Base-by-base conservation (phyloP, 2,329 filamentous ascomycete genomes). In the Raffaelea ambrosiae region DNA sequence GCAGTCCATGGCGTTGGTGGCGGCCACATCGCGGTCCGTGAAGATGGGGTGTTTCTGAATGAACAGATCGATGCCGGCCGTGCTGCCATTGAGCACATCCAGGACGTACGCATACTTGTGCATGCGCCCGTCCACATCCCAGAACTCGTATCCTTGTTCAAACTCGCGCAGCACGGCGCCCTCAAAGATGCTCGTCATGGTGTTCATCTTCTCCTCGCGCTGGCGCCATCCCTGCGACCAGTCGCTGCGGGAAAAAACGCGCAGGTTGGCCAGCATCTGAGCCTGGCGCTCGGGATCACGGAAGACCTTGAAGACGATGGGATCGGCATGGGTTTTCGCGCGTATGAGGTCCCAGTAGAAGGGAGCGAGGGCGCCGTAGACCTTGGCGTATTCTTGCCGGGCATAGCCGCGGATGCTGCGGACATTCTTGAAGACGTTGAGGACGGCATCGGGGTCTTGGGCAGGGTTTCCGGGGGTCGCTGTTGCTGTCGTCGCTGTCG, bases 131-230 rank as follows among this genome's bases (percentile, higher is more conserved):
- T 95, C 86, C 47, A 94, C 81, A 62, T 98, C 91, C 68, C 85
- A 86, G 40, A 81, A 83, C 62, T 93, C 88, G 55, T 94, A 95
- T 4, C 88, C 93, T 59, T 93, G 86, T 64, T 94, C 86, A 56
- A 98, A 98, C 63, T 98, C 93, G 43, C 86, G 79, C 45, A 96
- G 68, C 3, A 94, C 90, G 3, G 90, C 89, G 48, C 84, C 89
- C 66, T 97, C 91, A 58, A 98, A 98, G 50, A 93, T 83, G 35
- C 76, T 76, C 54, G 84, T 79, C 76, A 94, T 89, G 21, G 74
- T 77, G 35, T 78, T 71, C 19, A 98, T 69, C 59, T 84, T 86
- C 52, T 85, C 80, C 57, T 86, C 79, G 40, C 91, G 73, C 55
- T 80, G 73, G 43, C 70, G 65, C 72, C 85, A 90, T 2, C 88